Evolutionary conservation across 495 filamentous ascomycete species (phyloP), one percentile per base, ranked within the genome.

Genomic region (Thozetella sp.): DNA sequence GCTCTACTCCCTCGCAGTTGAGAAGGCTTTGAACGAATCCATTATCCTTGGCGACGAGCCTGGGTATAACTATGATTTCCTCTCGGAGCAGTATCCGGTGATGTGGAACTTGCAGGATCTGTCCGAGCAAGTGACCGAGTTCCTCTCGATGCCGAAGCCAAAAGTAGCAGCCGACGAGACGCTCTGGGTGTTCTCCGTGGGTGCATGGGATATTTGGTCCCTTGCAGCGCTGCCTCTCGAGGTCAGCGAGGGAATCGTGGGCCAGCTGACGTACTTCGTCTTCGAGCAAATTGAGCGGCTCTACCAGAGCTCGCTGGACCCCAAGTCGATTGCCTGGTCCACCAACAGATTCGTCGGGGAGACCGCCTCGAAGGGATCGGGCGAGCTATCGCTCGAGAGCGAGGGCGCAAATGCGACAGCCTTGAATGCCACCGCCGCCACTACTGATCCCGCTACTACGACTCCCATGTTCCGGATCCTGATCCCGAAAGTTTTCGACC

Each of bases 171-270:
- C 71, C 13, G 60, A 48, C 12, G 76, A 81, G 53, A 81, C 74
- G 0, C 56, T 83, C 11, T 82, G 75, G 68, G 64, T 81, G 1
- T 68, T 83, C 6, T 75, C 72, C 13, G 61, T 81, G 15, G 80
- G 80, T 2, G 73, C 76, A 48, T 80, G 76, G 76, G 80, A 83
- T 30, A 64, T 81, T 43, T 80, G 77, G 70, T 60, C 73, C n/a
- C 68, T 80, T 6, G 73, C 79, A 1, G 63, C 69, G 9, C 55
- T 83, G 1, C 75, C 78, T 11, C 65, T 71, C 3, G 63, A 64
- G 2, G 59, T 73, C 3, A 71, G 67, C n/a, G 62, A 57, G 13
- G 46, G 60, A 0, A 43, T 72, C 2, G 52, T 79, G 1, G 71
- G 70, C 30, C 63, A 59, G 0, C 55, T 71, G 12, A 62, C 71